A percentile compares a stretch with the other conserved stretches of the same genome.
These are phyloP conservation scores for Exserohilum rostratum DNA, from an alignment of 2,329 filamentous ascomycete genomes.

Conservation along the genomic window DNA sequence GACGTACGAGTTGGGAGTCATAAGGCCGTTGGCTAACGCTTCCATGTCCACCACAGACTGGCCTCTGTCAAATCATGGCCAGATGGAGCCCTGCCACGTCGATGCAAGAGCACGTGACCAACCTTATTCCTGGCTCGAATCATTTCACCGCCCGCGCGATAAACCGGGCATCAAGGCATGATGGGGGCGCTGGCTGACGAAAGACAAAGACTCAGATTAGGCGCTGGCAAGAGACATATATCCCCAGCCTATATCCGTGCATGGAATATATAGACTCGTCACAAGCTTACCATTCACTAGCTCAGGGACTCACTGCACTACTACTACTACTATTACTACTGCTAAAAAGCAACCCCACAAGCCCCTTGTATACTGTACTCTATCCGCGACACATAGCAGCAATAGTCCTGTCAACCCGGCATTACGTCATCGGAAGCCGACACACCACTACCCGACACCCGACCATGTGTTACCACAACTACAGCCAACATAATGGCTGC, in stretches of 20 bases:
- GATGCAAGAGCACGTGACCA: constrained; percentile 18
- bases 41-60: neutral
- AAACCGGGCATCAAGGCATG: constrained; percentile 14
- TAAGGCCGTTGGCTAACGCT: neutral
- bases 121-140: constrained; percentile 12
- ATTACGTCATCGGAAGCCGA: constrained; percentile 15
- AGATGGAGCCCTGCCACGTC: constrained; percentile 9
- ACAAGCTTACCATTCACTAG: constrained; percentile 1
- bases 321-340: neutral
- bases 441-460: neutral
- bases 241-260: constrained; percentile 5
- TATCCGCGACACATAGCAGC: neutral
- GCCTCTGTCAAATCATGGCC: neutral
- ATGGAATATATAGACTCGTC: constrained; percentile 1
- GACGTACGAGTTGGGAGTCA: neutral
- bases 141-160: constrained; percentile 20
- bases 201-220: constrained; percentile 1
- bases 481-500: constrained; percentile 43
- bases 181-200: constrained; percentile 1
- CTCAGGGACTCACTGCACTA: constrained; percentile 9
- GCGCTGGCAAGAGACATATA: neutral
- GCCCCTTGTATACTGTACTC: constrained; percentile 4
- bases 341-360: neutral
- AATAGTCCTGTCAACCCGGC: neutral
- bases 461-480: constrained; percentile 43